phyloP scores from a whole-genome alignment of 2,329 filamentous ascomycete species.

The Xylaria sp. region DNA sequence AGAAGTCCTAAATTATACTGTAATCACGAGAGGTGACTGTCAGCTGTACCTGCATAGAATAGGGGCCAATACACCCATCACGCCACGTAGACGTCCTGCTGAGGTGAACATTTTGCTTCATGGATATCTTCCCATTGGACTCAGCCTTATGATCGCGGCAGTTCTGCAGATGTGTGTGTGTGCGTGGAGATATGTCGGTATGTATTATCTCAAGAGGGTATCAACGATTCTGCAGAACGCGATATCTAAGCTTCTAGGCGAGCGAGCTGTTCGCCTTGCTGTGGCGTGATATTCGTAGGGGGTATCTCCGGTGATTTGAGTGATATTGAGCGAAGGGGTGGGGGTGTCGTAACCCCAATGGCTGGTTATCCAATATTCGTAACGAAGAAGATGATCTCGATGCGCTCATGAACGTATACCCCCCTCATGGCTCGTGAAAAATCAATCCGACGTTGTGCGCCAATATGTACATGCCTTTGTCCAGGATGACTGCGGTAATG shows the following conservation, averaged over 20 bases:
- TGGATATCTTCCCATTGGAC: neutral
- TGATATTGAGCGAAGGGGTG: too few species aligned
- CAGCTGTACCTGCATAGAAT: neutral
- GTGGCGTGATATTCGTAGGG: neutral
- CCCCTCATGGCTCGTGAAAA: neutral
- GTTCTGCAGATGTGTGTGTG: neutral
- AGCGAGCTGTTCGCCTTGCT: neutral
- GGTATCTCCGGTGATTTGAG: neutral
- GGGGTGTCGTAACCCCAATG: neutral
- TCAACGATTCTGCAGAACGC: neutral
- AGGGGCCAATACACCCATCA: neutral
- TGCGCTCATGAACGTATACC: neutral
- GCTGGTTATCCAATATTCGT: neutral
- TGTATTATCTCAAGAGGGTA: neutral
- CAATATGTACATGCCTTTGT: neutral
- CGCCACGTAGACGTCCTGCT: neutral
- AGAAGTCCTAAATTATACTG: neutral
- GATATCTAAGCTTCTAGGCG: neutral
- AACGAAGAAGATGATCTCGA: neutral
- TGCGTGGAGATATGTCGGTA: neutral
- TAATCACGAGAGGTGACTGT: neutral
- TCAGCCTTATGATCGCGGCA: neutral
- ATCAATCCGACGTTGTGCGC: neutral
- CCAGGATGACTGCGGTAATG: too few species aligned
- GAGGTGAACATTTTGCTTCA: neutral